Conservation (phyloP, 768 basidiomycete species). For the Lentinus tigrinus region DNA sequence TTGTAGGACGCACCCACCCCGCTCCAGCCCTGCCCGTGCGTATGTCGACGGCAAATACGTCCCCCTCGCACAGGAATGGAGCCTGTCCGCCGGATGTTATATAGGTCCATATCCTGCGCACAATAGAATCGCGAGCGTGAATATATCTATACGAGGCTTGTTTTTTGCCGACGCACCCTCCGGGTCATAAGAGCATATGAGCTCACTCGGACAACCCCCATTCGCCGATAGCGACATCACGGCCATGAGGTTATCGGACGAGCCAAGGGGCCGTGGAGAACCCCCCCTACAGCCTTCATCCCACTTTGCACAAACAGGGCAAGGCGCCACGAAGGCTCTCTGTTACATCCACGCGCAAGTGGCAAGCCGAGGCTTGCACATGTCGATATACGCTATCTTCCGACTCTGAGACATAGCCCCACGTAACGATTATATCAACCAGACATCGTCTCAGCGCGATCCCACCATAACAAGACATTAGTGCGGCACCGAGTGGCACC, state of each 20-base stretch:
- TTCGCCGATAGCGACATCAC: slow-evolving; percentile 7
- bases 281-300: not conserved
- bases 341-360: not conserved
- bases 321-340: not conserved
- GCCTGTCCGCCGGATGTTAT: not conserved
- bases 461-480: not conserved
- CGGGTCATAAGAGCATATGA: slow-evolving; percentile 3
- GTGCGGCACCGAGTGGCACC: no score
- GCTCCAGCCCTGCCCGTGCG: not conserved
- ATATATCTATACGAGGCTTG: slow-evolving; percentile 5
- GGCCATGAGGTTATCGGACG: slow-evolving; percentile 18
- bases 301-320: slow-evolving; percentile 10
- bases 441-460: not conserved
- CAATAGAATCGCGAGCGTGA: not conserved
- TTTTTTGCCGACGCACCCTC: not conserved
- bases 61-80: not conserved
- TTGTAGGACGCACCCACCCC: not conserved
- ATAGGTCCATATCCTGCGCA: not conserved
- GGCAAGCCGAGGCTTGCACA: not conserved
- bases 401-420: not conserved
- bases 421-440: not conserved
- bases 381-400: not conserved
- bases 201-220: not conserved
- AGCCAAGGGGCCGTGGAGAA: slow-evolving; percentile 6
- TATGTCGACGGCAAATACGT: not conserved